These are phyloP conservation scores for Blakeslea trispora DNA, from an alignment of 371 early-diverging fungal genomes.

Conservation along the genomic window DNA sequence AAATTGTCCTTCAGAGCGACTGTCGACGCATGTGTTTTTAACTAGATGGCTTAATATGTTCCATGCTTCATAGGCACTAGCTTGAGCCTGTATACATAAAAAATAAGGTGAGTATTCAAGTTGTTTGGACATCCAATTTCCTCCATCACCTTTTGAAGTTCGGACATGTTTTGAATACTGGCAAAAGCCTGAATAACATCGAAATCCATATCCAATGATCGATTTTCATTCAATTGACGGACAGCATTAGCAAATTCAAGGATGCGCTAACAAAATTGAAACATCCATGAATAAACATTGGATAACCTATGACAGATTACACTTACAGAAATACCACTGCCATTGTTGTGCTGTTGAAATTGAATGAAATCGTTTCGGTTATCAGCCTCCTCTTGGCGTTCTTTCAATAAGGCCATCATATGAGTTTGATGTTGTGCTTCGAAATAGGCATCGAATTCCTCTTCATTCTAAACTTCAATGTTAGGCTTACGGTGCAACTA, in stretches of 20 bases:
- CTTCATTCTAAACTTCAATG: conserved; percentile 17
- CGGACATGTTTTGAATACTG: conserved; percentile 17
- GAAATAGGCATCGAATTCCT: conserved; percentile 9
- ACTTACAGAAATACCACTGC: conserved; percentile 10
- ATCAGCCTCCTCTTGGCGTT: conserved; percentile 6
- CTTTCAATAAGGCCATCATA: not conserved
- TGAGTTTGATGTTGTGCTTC: not conserved
- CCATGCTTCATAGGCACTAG: conserved; percentile 18
- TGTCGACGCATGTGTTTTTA: conserved; percentile 2
- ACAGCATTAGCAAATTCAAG: conserved; percentile 13
- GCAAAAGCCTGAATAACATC: conserved; percentile 8
- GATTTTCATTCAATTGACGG: conserved; percentile 9
- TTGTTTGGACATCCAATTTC: no score
- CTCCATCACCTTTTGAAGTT: conserved; percentile 17
- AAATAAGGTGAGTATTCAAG: no score
- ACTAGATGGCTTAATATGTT: conserved; percentile 14
- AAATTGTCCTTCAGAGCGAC: conserved; percentile 18
- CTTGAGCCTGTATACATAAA: conserved; percentile 2
- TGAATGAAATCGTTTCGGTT: conserved; percentile 5
- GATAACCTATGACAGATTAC: no score
- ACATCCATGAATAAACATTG: not conserved
- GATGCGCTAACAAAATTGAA: conserved; percentile 14
- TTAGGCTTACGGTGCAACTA: not conserved
- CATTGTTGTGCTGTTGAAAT: conserved; percentile 5
- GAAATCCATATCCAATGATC: conserved; percentile 10